Evolutionary conservation across 2,329 filamentous ascomycete genomes (phyloP), one percentile per base, ranked within the genome.

Genomic region (Pleurostoma richardsiae): DNA sequence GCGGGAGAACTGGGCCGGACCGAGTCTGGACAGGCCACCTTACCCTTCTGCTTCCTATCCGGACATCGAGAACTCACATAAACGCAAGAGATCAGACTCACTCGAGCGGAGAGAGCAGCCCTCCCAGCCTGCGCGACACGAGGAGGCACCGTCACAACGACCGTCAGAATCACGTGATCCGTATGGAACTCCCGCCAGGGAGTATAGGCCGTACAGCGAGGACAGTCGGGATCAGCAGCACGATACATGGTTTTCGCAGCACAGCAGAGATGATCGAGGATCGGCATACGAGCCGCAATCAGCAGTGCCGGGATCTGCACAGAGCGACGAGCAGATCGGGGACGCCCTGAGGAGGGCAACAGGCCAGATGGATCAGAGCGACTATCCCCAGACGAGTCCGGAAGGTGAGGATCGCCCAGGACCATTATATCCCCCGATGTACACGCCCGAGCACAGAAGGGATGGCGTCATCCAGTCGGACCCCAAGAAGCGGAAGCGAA

Each of bases 81-180:
- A 85, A 65, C 80, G 82, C 57, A 92, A 90, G 65, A 79, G 87
- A 50, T 89, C 87, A 5, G 69, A 73, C 41, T 88, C 85, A 5
- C 63, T 71, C 36, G 83, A 83, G 47, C 61, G 66, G 45, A 66
- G 67, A 53, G 71, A 74, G 28, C 53, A 47, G 38, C 52, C 43
- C 29, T 28, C 47, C 6, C 56, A 55, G 42, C 49, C 68, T 52
- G 64, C 56, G 51, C 62, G 59, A 53, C 61, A 57, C 49, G 69
- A 68, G 39, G 70, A 66, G 8, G 43, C 47, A 39, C 36, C 56
- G 49, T 40, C 45, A 49, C 54, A 52, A 11, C 52, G 47, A 19
- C 54, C 40, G 4, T 56, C 55, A 1, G 56, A 57, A 40, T 52
- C 59, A 42, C 71, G 69, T 49, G 72, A 76, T 38, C 51, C 62